Evolutionary conservation across 441 rosid genomes (phyloP), one percentile per base, ranked within the genome.

Genomic region (Aquilaria agallochum): DNA sequence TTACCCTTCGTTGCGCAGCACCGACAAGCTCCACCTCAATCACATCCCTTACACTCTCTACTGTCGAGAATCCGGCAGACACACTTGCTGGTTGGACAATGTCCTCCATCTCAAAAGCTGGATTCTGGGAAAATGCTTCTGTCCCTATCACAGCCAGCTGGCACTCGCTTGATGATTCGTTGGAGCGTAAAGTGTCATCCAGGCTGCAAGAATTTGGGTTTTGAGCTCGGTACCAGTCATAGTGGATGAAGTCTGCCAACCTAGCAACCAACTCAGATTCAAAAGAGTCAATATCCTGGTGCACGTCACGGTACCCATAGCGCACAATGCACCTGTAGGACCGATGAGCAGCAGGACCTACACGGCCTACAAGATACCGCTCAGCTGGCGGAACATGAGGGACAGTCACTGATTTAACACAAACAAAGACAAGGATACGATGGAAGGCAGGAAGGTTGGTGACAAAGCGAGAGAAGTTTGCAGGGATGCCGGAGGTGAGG

Each of bases 401-500:
- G 44, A 95, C 98, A 1, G 98, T 95, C 30, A 95, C 99, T 0
- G 97, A 92, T 71, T 95, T 95, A 48, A 95, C 82, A 55, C 98
- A 95, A 66, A 92, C 95, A 20, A 95, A 88, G 31, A 95, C 95
- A 3, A 95, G 92, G 52, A 88, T 69, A 6, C 91, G 88, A 68
- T 95, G 99, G 74, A 88, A 92, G 4, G 99, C 98, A n/a, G 98
- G 99, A 63, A 95, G 97, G 76, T 95, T 95, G 44, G 99, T 92
- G 61, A 95, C 96, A 27, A 95, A 95, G 66, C 92, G 98, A 10
- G 93, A 85, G 86, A 95, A 92, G 78, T 88, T 90, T 0, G 97
- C 99, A 0, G 99, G 98, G 63, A 95, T 85, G 36, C 99, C 98
- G 0, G 98, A 85, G 51, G 86, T 90, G 59, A 95, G 88, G 62